Base-by-base conservation (phyloP, 2,329 filamentous ascomycete species). In the Ophiostoma sp. region DNA sequence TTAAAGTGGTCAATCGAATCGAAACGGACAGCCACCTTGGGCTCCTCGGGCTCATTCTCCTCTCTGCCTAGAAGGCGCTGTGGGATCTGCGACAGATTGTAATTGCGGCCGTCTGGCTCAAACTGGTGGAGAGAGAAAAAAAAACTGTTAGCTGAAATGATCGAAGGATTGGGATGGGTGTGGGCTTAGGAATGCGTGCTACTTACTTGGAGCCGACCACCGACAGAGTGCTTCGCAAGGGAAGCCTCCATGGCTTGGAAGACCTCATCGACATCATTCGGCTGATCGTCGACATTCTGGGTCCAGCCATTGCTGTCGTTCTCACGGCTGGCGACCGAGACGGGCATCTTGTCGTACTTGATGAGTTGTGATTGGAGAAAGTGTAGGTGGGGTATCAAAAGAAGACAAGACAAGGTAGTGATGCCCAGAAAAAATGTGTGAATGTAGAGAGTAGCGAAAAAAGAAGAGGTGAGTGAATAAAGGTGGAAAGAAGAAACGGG, bases 1-100 rank as follows among this genome's bases (percentile, higher is more conserved):
- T 72, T 70, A 52, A 76, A 78, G 28, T 77, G 70, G 4, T 76
- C 68, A 9, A 75, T 12, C 0, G 73, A 74, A 0, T 74, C 39
- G 48, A 78, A 78, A 0, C 45, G 68, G 1, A 75, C 52, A 64
- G 74, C 70, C 1, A 77, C 11, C 0, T 68, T 45, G 0, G 63
- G 11, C 0, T 22, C 28, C 3, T 22, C 1, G 2, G 50, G n/a
- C 17, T 36, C 5, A 6, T 42, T 33, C 12, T 45, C n/a, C 19
- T n/a, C 1, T 42, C 5, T 12, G 42, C 42, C 42, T 48, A 48
- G 36, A 1, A 50, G 33, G 2, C 72, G 63, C 2, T 19, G 19
- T 2, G 69, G 73, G 15, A 61, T 42, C 0, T 63, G 71, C 0
- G 31, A 7, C 0, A 45, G 3, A 45, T 73, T 75, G 50, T 57